Evolutionary conservation across 192 early-diverging fungal genomes (phyloP).

Genomic region (Coemansia sp.): DNA sequence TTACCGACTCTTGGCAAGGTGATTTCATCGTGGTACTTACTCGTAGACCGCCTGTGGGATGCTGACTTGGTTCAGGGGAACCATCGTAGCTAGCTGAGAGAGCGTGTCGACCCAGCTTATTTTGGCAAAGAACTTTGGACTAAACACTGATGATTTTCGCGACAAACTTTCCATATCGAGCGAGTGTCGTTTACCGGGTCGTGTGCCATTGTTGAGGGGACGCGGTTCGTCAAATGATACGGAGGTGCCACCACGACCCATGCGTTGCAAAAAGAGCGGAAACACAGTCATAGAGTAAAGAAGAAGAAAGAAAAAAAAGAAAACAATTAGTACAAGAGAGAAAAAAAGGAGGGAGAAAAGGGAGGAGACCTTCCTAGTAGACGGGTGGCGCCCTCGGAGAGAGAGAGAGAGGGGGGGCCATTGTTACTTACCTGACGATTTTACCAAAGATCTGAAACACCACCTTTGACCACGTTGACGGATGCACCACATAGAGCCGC

Average conservation of each 20-base stretch:
- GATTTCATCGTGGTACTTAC: constrained; percentile 18
- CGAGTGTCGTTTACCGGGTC: constrained; percentile 7
- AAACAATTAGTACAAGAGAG: background rate
- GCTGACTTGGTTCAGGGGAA: constrained; percentile 70
- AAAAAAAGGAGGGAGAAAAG: background rate
- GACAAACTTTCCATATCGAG: constrained; percentile 6
- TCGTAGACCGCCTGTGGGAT: constrained; percentile 59
- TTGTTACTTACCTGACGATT: constrained; percentile 48
- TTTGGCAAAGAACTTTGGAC: constrained; percentile 88
- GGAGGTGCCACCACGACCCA: constrained; percentile 23
- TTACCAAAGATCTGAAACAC: constrained; percentile 39
- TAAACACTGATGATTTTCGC: constrained; percentile 30
- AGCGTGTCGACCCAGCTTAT: constrained; percentile 77
- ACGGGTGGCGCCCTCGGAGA: too few relatives aligned
- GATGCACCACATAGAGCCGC: constrained; percentile 86
- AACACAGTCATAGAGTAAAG: constrained; percentile 13
- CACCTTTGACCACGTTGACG: constrained; percentile 64
- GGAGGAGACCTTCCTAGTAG: too few relatives aligned
- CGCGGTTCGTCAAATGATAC: constrained; percentile 22
- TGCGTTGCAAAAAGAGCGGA: constrained; percentile 29
- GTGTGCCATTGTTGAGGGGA: background rate
- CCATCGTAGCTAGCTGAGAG: constrained; percentile 59
- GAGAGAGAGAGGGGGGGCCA: too few relatives aligned
- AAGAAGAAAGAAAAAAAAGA: background rate
- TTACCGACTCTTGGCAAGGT: too few relatives aligned